Base-by-base conservation (phyloP, 495 filamentous ascomycete species). In the Hypoxylon lienhwacheense region DNA sequence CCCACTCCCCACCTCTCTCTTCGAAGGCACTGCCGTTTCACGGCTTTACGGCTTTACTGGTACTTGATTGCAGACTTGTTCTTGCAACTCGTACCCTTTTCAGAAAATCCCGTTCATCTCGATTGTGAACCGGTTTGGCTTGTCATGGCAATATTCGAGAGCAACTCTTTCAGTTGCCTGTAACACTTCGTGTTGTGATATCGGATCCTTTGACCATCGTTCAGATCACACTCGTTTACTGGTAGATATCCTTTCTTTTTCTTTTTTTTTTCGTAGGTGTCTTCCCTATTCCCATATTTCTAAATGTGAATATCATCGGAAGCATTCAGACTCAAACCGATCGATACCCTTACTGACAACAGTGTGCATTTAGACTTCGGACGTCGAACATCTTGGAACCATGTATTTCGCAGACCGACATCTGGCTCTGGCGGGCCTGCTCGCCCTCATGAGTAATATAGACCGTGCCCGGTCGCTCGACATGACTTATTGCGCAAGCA, bases 401-500 rank as follows among this genome's bases (percentile, higher is more conserved):
- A 67, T 67, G 65, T 36, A 48, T 47, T 42, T 47, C 35, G 44
- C 42, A 17, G 47, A 39, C 28, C 52, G 45, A 43, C 39, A 39
- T 20, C 7, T 56, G 36, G 63, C 61, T 40, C 42, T 61, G 7
- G 16, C 53, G 29, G 43, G 44, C 52, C 39, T 47, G 0, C 15
- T 53, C 16, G 35, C 41, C 34, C 15, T 35, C 53, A 20, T 66
- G 61, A 62, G 57, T 63, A 36, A 39, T 28, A 24, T 36, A 51
- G 32, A 28, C 22, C 49, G 41, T 55, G 41, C 44, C 43, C 41
- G 55, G 40, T 35, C 73, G 48, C 5, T 74, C 55, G 11, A 53
- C 14, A 61, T 74, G 21, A 54, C 62, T 15, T 76, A 74, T 48
- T 78, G 75, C 42, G 65, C 73, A 34, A 64, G 33, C 25, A 48